Conservation (phyloP, 73 alveolate genomes). For the Paraurostyla sp. region DNA sequence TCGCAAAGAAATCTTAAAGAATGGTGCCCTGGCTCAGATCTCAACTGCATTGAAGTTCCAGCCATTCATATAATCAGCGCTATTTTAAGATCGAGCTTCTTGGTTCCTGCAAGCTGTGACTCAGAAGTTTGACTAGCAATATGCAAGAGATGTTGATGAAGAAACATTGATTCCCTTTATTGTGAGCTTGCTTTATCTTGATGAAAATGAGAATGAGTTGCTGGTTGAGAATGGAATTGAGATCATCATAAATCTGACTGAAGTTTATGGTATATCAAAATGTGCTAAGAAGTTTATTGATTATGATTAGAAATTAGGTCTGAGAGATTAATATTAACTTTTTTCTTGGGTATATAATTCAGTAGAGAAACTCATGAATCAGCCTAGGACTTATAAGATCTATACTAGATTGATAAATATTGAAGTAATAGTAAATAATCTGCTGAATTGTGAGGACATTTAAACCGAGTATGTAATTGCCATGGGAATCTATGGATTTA, state of each 20-base stretch:
- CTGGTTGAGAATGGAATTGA: neutral
- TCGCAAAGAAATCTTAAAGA: neutral
- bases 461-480: neutral
- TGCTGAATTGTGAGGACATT: neutral
- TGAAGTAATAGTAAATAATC: neutral
- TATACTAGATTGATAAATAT: neutral
- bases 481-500: neutral
- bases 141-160: neutral
- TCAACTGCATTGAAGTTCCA: neutral
- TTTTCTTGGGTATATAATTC: slow-evolving; percentile 19
- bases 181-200: neutral
- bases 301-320: slow-evolving; percentile 16
- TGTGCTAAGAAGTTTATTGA: neutral
- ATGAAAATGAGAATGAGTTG: neutral
- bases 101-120: neutral
- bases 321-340: neutral
- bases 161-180: neutral
- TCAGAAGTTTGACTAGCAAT: neutral
- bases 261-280: neutral
- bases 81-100: neutral
- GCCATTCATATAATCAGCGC: neutral
- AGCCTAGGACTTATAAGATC: neutral
- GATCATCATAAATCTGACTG: neutral
- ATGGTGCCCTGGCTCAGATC: neutral
- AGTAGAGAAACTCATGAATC: neutral